phyloP scores from a whole-genome alignment of 352 stramenopile species.

The Phytophthora sp. region DNA sequence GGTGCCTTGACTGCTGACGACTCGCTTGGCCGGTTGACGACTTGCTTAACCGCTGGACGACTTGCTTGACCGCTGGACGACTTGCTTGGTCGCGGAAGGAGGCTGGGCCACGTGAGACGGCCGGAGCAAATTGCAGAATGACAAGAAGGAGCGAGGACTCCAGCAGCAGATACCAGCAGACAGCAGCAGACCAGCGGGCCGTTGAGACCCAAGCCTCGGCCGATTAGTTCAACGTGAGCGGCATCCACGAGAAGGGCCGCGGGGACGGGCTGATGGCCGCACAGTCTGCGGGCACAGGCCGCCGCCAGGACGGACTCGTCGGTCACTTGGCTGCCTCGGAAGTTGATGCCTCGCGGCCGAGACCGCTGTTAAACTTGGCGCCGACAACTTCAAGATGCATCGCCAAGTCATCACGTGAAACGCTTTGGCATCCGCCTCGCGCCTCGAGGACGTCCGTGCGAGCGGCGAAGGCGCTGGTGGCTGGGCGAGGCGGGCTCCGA shows the following conservation, averaged over 20 bases:
- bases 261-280: background rate
- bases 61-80: too few relatives aligned
- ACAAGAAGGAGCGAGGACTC: too few relatives aligned
- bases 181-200: background rate
- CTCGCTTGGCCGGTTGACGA: background rate
- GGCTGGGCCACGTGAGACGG: constrained; percentile 6
- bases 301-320: too few relatives aligned
- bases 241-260: constrained; percentile 7
- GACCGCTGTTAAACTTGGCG: constrained; percentile 13
- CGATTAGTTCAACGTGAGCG: constrained; percentile 27
- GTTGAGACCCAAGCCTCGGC: background rate
- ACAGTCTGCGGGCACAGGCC: constrained; percentile 1
- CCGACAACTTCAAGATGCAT: constrained; percentile 19
- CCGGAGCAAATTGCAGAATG: constrained; percentile 25
- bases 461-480: too few relatives aligned
- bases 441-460: background rate
- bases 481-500: too few relatives aligned
- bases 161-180: too few relatives aligned
- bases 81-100: too few relatives aligned
- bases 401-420: constrained; percentile 26
- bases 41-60: too few relatives aligned
- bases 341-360: too few relatives aligned
- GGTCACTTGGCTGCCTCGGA: too few relatives aligned
- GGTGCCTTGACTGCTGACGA: too few relatives aligned
- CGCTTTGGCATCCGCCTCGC: background rate